Evolutionary conservation across 257 asterid species (phyloP), one percentile per base, ranked within the genome.

Genomic region (Primulina huaijiensis): DNA sequence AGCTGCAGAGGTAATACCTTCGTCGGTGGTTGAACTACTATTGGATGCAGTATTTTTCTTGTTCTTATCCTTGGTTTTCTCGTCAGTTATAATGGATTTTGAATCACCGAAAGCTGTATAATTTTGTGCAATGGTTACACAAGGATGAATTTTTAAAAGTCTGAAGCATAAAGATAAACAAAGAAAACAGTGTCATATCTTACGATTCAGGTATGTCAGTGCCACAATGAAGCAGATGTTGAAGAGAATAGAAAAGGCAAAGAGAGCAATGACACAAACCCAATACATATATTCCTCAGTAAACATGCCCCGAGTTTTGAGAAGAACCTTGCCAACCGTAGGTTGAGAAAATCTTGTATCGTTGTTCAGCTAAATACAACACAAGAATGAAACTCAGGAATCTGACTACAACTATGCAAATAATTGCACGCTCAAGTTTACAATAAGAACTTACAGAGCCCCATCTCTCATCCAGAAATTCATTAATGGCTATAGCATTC

Each of bases 261-360:
- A 85, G 62, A 93, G 91, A 60, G 96, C 97, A 76, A 73, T 34
- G 23, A 93, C 72, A 57, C 96, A 93, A 33, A 89, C 63, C 99
- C 99, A 93, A 73, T 79, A 93, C 96, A 83, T 83, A 68, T 86
- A 75, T 30, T 90, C 99, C 71, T 86, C 88, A 19, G 75, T 52
- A 81, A 72, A 90, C 97, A 93, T 90, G 74, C 97, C 96, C 85
- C 97, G 88, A 68, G 84, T 35, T 74, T 74, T 87, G 43, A 93
- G 95, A 82, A 93, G 97, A 81, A 86, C 96, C 84, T 80, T 84
- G 8, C 99, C 99, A 20, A 90, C 96, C 31, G 99, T 93, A 33
- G 88, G 77, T 75, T 89, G 84, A 7, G 83, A 1, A 83, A 82
- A 86, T 65, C 86, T 82, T 0, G 65, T 2, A 64, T 83, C 96